Evolutionary conservation across 495 filamentous ascomycete genomes (phyloP), one percentile per base, ranked within the genome.

Genomic region (Pyrenula aspistea): DNA sequence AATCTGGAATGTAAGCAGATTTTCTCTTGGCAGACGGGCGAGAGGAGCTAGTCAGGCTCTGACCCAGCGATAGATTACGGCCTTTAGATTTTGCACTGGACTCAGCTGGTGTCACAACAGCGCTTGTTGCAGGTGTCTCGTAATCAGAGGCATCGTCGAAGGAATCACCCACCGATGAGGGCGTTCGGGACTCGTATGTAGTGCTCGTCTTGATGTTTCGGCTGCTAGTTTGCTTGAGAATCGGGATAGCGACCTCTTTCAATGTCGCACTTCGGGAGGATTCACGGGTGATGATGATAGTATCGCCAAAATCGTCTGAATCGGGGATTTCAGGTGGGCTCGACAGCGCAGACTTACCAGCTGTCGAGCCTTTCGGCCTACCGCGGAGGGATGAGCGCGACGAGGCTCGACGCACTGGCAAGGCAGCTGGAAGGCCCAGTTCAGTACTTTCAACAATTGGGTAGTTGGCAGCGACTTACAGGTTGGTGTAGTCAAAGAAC

Each of bases 101-200:
- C 31, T 42, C 31, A 42, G 31, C 31, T 0, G 86, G 82, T 10
- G 86, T 87, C 2, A 75, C 77, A 24, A 74, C 71, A 58, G 81
- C 76, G 65, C 88, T 93, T 12, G 89, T 95, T 21, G 81, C 84
- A 10, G 89, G 88, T 2, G 90, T 95, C 49, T 82, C 83, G 61
- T 80, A 83, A 24, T 81, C 83, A 53, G 76, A 82, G 78, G 47
- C 77, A 72, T 51, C 62, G 48, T 24, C 54, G 68, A 73, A 51
- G 63, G 10, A 57, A 57, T 55, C 65, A 2, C 65, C 71, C 20
- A 64, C 22, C 2, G 74, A 70, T 24, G 70, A 67, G 57, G 60
- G 63, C 62, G 59, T 61, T 53, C 0, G 67, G 61, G 22, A 60
- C n/a, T 15, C 15, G 15, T 15, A 4, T 15, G 31, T 15, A 42